phyloP scores from a whole-genome alignment of 2,329 filamentous ascomycete species.

The Penicillium brevicompactum region DNA sequence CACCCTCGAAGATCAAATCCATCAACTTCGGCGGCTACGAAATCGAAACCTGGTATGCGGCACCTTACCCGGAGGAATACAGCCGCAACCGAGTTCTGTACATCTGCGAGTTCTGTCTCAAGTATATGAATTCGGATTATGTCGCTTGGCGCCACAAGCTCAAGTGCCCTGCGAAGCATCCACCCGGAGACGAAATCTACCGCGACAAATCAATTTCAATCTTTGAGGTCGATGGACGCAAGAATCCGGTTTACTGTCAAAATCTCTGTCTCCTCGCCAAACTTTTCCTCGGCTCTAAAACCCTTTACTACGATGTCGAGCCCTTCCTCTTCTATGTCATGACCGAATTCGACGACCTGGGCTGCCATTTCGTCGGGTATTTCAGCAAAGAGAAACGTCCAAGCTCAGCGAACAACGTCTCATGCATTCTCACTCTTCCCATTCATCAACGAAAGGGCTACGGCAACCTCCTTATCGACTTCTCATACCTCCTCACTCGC shows the following conservation, averaged over 20 bases:
- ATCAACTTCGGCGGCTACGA: slow-evolving; percentile 98
- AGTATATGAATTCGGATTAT: slow-evolving; percentile 99
- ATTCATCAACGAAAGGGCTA: slow-evolving; percentile 98
- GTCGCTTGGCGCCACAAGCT: slow-evolving; percentile 97
- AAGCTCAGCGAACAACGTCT: slow-evolving; percentile 95
- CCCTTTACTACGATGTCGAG: slow-evolving; percentile 98
- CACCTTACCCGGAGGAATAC: slow-evolving; percentile 97
- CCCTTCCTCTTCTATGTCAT: slow-evolving; percentile 99
- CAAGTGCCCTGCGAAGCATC: slow-evolving; percentile 95
- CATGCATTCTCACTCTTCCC: slow-evolving; percentile 91
- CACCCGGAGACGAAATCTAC: slow-evolving; percentile 97
- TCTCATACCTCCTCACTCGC: slow-evolving; percentile 92
- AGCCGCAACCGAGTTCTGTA: slow-evolving; percentile 95
- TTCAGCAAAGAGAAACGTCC: slow-evolving; percentile 98
- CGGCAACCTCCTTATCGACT: slow-evolving; percentile 94
- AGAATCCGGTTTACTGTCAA: slow-evolving; percentile 94
- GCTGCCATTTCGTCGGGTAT: slow-evolving; percentile 96
- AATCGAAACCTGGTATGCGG: slow-evolving; percentile 99
- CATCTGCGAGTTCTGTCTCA: slow-evolving; percentile 98
- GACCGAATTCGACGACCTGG: slow-evolving; percentile 83
- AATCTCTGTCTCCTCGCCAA: slow-evolving; percentile 94
- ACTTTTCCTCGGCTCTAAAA: slow-evolving; percentile 97
- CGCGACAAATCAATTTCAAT: slow-evolving; percentile 92
- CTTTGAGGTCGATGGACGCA: slow-evolving; percentile 93
- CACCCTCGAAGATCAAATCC: slow-evolving; percentile 95